Evolutionary conservation across 1,284 basidiomycete species (phyloP), one percentile per base, ranked within the genome.

Genomic region (Neolentinus lepideus): DNA sequence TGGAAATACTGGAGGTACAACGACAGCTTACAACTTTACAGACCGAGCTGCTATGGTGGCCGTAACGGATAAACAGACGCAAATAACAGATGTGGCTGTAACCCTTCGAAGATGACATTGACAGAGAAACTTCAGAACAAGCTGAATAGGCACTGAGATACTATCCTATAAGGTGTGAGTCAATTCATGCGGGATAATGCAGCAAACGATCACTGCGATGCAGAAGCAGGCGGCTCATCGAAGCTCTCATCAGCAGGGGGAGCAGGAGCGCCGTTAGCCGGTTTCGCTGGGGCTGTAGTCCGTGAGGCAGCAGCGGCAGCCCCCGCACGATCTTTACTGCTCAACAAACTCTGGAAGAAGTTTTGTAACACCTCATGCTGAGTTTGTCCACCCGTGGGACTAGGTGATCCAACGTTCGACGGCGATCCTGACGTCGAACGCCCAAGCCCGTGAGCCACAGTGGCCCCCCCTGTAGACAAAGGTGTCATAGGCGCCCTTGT

Each of bases 291-390:
- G 29, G 29, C 29, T 29, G 26, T 21, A 24, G 27, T 52, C 27
- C 27, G 33, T 16, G 52, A 50, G 8, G 57, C 53, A 0, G 58
- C 33, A 16, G 56, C 53, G 27, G 48, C 56, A 11, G 60, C 61
- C 29, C 63, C 63, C 27, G 64, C 66, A n/a, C 83, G 75, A 59
- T 85, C 85, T 66, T 84, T 85, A 52, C 80, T 81, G 61, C 77
- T 85, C 60, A 93, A 70, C 62, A 93, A 67, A 58, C 84, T 88
- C 71, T 90, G 82, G 82, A 93, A 93, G 75, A 93, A 93, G 67
- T 89, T 88, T 62, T 91, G 88, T 58, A 93, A 66, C 6, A 92
- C 88, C 65, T 92, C 88, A 63, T 92, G 88, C 59, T 90, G 86
- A 47, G 80, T 80, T 67, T 82, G 84, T n/a, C 77, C 77, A 12